Percentiles rank a stretch among this genome's conserved stretches.
Conservation (phyloP, 306 rosid species). For the Ammopiptanthus mongolicus region DNA sequence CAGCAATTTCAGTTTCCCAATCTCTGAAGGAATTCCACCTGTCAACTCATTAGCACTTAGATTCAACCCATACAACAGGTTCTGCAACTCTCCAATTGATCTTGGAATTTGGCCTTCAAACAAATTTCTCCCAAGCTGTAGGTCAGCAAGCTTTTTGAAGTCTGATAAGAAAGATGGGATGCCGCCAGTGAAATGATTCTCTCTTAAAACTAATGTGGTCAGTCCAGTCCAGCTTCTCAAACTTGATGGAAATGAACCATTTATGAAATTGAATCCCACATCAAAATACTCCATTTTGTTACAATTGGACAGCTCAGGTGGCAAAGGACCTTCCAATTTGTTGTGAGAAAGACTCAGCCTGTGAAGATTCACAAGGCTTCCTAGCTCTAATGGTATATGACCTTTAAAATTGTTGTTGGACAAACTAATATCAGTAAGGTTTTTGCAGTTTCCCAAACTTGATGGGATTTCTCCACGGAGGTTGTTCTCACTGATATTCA, state of each 20-base stretch:
- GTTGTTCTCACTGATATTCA: slow-evolving; percentile 24
- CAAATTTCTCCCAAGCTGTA: slow-evolving; percentile 49
- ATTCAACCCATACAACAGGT: slow-evolving; percentile 30
- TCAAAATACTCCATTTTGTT: slow-evolving; percentile 15
- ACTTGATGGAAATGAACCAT: slow-evolving; percentile 16
- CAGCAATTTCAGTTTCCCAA: too few relatives aligned
- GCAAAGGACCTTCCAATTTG: slow-evolving; percentile 42
- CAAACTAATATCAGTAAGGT: slow-evolving; percentile 33
- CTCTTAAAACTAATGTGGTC: slow-evolving; percentile 30
- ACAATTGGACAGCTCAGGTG: slow-evolving; percentile 43
- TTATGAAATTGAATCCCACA: too few relatives aligned
- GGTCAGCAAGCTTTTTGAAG: slow-evolving; percentile 30
- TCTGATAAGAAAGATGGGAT: slow-evolving; percentile 38
- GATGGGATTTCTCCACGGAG: slow-evolving; percentile 33
- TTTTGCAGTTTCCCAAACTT: slow-evolving; percentile 42
- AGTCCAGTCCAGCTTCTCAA: slow-evolving; percentile 37
- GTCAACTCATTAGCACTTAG: slow-evolving; percentile 37
- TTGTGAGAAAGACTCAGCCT: slow-evolving; percentile 36
- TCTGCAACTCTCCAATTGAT: slow-evolving; percentile 31
- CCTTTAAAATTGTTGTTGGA: neutral
- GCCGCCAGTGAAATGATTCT: slow-evolving; percentile 41
- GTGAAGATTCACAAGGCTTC: slow-evolving; percentile 34
- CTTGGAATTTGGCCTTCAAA: slow-evolving; percentile 45
- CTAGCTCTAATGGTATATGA: slow-evolving; percentile 13
- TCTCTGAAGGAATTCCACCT: neutral